A percentile compares a stretch with the other conserved stretches of the same genome.
Evolutionary conservation across 805 yeast species (phyloP).

Genomic region (Kluyveromyces nonfermentans): DNA sequence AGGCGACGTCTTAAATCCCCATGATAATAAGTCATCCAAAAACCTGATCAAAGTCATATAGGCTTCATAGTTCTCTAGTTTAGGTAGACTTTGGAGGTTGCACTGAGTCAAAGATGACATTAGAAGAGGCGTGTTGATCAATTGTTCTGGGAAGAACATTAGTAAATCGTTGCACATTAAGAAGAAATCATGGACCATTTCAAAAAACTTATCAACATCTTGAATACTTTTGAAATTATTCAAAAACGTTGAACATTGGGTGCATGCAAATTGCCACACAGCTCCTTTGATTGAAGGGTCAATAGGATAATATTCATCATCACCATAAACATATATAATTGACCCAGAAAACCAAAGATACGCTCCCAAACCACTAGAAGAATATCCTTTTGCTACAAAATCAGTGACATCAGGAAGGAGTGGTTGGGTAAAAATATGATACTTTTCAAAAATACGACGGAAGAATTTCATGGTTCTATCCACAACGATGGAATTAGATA

Average conservation of each 20-base stretch:
- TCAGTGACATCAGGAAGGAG: slow-evolving; percentile 57
- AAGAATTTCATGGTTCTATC: slow-evolving; percentile 67
- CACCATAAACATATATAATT: slow-evolving; percentile 61
- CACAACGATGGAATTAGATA: slow-evolving; percentile 31
- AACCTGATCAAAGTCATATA: slow-evolving; percentile 62
- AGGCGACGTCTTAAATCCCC: slow-evolving; percentile 81
- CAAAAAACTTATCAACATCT: slow-evolving; percentile 29
- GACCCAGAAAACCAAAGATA: slow-evolving; percentile 87
- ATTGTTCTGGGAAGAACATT: slow-evolving; percentile 49
- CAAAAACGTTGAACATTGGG: slow-evolving; percentile 55
- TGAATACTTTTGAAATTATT: slow-evolving; percentile 29
- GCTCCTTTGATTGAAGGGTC: slow-evolving; percentile 40
- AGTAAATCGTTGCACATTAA: slow-evolving; percentile 69
- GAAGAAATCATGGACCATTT: slow-evolving; percentile 79
- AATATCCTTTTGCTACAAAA: slow-evolving; percentile 60
- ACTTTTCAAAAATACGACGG: slow-evolving; percentile 49
- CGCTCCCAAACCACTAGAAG: slow-evolving; percentile 63
- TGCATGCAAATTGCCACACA: slow-evolving; percentile 64
- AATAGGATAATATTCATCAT: slow-evolving; percentile 34
- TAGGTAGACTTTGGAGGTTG: slow-evolving; percentile 40
- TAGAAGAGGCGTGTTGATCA: slow-evolving; percentile 31
- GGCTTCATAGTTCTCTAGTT: slow-evolving; percentile 61
- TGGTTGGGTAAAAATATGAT: slow-evolving; percentile 33
- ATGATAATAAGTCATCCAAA: slow-evolving; percentile 69
- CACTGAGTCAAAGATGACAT: slow-evolving; percentile 48